Evolutionary conservation across 495 filamentous ascomycete species (phyloP).

Genomic region (Cenococcum geophilum): DNA sequence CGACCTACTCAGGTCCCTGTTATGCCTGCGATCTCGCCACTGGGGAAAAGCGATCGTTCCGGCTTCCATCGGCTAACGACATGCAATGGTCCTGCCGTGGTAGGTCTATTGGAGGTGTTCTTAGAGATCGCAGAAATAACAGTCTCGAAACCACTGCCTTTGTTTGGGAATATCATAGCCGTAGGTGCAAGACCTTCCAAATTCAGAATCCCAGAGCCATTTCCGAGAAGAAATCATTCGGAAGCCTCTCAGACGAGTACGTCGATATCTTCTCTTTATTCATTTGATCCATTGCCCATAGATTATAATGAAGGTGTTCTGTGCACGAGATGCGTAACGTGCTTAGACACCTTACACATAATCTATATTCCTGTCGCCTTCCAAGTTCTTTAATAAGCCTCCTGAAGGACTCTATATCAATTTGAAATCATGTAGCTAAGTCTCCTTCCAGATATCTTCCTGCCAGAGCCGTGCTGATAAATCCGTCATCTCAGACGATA

Average conservation of each 20-base stretch:
- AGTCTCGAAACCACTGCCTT: background rate
- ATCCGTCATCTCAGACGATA: background rate
- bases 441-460: background rate
- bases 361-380: no score
- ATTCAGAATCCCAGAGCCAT: background rate
- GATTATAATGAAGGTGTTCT: no score
- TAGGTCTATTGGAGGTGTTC: slow-evolving; percentile 11
- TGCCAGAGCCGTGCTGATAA: background rate
- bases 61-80: slow-evolving; percentile 5
- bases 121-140: background rate
- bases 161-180: slow-evolving; percentile 16
- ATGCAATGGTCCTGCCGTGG: slow-evolving; percentile 10
- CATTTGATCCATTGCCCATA: no score
- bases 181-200: slow-evolving; percentile 1
- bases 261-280: background rate
- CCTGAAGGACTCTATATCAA: background rate
- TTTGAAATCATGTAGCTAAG: background rate
- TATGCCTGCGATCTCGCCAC: slow-evolving; percentile 13
- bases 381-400: no score
- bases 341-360: no score
- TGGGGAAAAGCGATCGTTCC: slow-evolving; percentile 3
- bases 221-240: background rate
- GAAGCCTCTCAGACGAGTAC: no score
- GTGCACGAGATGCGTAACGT: no score
- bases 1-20: slow-evolving; percentile 5